Base-by-base conservation (phyloP, 2,329 filamentous ascomycete genomes). In the Magnaporthiopsis poae region DNA sequence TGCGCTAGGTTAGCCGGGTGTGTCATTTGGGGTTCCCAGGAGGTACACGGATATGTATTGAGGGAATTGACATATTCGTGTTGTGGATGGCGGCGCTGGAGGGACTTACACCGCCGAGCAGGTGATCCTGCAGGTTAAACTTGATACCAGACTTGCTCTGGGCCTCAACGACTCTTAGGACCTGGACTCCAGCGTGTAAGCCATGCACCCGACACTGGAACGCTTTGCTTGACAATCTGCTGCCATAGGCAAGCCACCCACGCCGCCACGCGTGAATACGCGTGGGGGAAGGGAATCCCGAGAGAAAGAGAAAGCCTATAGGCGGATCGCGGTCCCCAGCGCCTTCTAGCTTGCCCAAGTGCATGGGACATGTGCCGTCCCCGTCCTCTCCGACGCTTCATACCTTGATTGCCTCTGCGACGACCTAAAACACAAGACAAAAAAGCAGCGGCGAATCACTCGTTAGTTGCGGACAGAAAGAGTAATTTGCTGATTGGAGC, bases 61-160 rank as follows among this genome's bases (percentile, higher is more conserved):
- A 46, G 39, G 4, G 39, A 46, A 46, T 18, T 18, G 39, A 5
- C 15, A 18, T 7, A 2, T 7, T 13, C 9, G 35, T 11, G 35
- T 15, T 31, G 60, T 27, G 25, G 11, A 27, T 33, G 27, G 5
- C 13, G 4, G 60, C 60, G 5, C n/a, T 63, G 62, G 62, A 39
- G 31, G 64, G n/a, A 86, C 91, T 81, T 86, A 96, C 94, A 74
- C 95, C 94, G 74, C 95, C 93, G 67, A 99, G 86, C 67, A 96
- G 84, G 76, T 97, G 92, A 67, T 96, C 87, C 75, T 96, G 86
- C 73, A 97, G 89, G 76, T 95, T 92, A 81, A 98, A 96, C 73
- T 89, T 89, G 76, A 80, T 82, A 66, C 90, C 84, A 71, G 88
- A 85, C 67, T 88, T 84, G 75, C 86, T 88, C 71, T 82, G 80